Percentiles rank a stretch among this genome's conserved stretches.
Evolutionary conservation across 2,329 filamentous ascomycete genomes (phyloP).

Genomic region (Periconia sp.): DNA sequence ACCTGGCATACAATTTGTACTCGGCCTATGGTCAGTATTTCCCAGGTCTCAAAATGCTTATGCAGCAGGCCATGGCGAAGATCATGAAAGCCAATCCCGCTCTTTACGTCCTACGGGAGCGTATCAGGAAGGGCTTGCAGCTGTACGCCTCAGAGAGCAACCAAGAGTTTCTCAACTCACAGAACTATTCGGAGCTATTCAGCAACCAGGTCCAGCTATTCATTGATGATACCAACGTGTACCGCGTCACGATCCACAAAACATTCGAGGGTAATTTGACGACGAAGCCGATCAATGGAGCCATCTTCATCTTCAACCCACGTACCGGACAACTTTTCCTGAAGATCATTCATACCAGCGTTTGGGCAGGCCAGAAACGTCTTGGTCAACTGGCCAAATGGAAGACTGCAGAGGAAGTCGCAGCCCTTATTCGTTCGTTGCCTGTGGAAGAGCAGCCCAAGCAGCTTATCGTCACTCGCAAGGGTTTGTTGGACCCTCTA

Average conservation of each 20-base stretch:
- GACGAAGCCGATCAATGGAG: constrained; percentile 98
- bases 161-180: constrained; percentile 98
- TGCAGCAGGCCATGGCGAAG: constrained; percentile 99
- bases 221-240: constrained; percentile 98
- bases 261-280: constrained; percentile 99
- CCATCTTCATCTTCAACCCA: constrained; percentile 99
- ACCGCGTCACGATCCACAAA: constrained; percentile 99
- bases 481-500: constrained; percentile 93
- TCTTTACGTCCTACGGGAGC: constrained; percentile 91
- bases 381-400: constrained; percentile 96
- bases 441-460: constrained; percentile 98
- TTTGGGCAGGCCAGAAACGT: constrained; percentile 99
- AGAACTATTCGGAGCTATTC: constrained; percentile 99
- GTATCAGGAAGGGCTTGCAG: constrained; percentile 97
- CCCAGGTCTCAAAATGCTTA: constrained; percentile 89
- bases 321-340: constrained; percentile 95
- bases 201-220: constrained; percentile 99
- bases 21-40: constrained; percentile 99
- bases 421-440: constrained; percentile 89
- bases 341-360: constrained; percentile 99
- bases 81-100: constrained; percentile 99
- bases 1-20: constrained; percentile 97
- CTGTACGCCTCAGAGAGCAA: constrained; percentile 98
- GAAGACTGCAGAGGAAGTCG: constrained; percentile 99
- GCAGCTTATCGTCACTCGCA: constrained; percentile 96